Evolutionary conservation across 176 grass and related monocot species (phyloP).

Genomic region (Metroxylon sagu): DNA sequence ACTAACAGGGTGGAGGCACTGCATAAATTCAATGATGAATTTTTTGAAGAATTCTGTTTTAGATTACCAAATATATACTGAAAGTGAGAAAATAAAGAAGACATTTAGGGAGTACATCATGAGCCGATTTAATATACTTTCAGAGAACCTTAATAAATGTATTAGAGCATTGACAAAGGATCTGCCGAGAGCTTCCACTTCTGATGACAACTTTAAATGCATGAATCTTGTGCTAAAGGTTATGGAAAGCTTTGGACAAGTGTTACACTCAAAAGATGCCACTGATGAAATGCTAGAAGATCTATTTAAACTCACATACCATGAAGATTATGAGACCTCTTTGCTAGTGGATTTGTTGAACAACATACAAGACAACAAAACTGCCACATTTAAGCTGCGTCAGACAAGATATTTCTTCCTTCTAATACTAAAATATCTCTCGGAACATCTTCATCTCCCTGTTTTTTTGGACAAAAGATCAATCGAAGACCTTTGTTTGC

Average conservation of each 20-base stretch:
- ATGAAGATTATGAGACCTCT: conserved; percentile 18
- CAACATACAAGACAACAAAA: too few species aligned
- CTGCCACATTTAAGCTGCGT: too few species aligned
- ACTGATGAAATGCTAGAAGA: conserved; percentile 38
- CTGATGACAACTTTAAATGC: conserved; percentile 28
- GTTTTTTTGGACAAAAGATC: conserved; percentile 30
- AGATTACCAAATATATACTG: conserved; percentile 31
- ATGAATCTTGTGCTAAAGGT: conserved; percentile 39
- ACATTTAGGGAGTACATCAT: conserved; percentile 12
- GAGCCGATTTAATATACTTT: conserved; percentile 7
- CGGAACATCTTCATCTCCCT: conserved; percentile 21
- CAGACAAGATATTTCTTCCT: too few species aligned
- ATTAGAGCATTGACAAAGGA: conserved; percentile 48
- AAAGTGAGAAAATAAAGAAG: conserved; percentile 25
- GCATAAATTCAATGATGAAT: conserved; percentile 30
- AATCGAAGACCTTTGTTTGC: conserved; percentile 37
- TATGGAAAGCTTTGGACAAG: conserved; percentile 36
- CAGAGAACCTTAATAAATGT: conserved; percentile 23
- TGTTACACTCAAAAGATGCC: conserved; percentile 23
- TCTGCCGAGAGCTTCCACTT: conserved; percentile 42
- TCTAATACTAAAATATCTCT: too few species aligned
- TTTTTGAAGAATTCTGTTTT: conserved; percentile 44
- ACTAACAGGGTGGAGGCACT: conserved; percentile 49
- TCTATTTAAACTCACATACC: conserved; percentile 26
- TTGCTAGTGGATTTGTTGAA: neutral